phyloP scores from a whole-genome alignment of 176 grass and related monocot genomes.

The Dactylis glomerata region DNA sequence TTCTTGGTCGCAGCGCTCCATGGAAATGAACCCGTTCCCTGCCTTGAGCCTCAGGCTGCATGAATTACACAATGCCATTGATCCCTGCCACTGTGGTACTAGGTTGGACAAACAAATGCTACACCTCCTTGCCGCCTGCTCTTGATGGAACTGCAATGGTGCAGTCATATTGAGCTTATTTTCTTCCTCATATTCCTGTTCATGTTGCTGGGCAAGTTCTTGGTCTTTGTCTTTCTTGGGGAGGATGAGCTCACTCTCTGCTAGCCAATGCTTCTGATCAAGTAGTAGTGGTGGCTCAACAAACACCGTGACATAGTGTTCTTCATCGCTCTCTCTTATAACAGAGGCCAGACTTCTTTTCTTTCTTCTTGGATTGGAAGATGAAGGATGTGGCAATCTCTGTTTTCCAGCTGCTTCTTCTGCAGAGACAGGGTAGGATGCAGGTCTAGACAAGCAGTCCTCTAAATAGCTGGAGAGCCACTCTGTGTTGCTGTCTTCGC shows the following conservation, averaged over 20 bases:
- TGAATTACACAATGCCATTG: slow-evolving; percentile 56
- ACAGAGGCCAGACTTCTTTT: slow-evolving; percentile 45
- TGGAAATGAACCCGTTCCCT: slow-evolving; percentile 28
- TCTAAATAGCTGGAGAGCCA: slow-evolving; percentile 89
- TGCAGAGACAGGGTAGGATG: slow-evolving; percentile 28
- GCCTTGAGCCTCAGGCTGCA: slow-evolving; percentile 77
- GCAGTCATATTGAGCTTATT: slow-evolving; percentile 15
- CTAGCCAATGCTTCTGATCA: slow-evolving; percentile 80
- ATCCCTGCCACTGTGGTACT: slow-evolving; percentile 68
- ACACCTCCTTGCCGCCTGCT: slow-evolving; percentile 53
- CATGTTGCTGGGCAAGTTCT: slow-evolving; percentile 35
- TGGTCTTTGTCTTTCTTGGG: slow-evolving; percentile 54
- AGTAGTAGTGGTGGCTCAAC: slow-evolving; percentile 49
- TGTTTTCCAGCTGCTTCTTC: slow-evolving; percentile 30
- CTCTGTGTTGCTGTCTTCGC: slow-evolving; percentile 49
- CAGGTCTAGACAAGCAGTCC: slow-evolving; percentile 61
- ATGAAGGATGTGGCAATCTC: slow-evolving; percentile 5
- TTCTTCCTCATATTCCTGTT: slow-evolving; percentile 19
- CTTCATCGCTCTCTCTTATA: slow-evolving; percentile 23
- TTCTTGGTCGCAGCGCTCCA: slow-evolving; percentile 31
- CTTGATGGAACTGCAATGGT: slow-evolving; percentile 19
- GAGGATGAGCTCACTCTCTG: slow-evolving; percentile 90
- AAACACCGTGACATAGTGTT: slow-evolving; percentile 26
- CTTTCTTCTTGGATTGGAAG: slow-evolving; percentile 35
- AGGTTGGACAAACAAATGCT: slow-evolving; percentile 67